Evolutionary conservation across 1,284 basidiomycete species (phyloP).

Genomic region (Ustilago tritici): DNA sequence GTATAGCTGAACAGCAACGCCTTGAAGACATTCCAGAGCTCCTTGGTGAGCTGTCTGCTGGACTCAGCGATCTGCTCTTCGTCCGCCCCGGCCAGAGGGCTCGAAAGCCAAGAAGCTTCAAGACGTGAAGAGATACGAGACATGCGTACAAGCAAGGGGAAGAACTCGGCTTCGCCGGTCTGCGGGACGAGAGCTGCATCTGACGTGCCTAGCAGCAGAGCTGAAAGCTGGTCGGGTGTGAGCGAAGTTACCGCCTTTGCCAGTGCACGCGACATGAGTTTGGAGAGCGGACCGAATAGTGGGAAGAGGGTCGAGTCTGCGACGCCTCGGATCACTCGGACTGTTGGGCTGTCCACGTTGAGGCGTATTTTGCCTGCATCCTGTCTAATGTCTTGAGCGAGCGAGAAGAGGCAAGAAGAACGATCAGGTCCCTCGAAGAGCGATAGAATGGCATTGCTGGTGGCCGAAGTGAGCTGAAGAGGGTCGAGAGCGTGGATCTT

Average conservation of each 20-base stretch:
- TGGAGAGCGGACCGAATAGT: constrained; percentile 61
- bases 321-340: constrained; percentile 12
- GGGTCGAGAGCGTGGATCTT: constrained; percentile 49
- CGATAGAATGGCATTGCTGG: constrained; percentile 49
- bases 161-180: constrained; percentile 21
- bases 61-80: constrained; percentile 44
- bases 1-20: constrained; percentile 64
- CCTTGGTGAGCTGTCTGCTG: constrained; percentile 36
- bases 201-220: constrained; percentile 39
- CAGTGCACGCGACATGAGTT: constrained; percentile 55
- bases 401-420: constrained; percentile 28
- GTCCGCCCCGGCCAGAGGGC: constrained; percentile 35
- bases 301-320: constrained; percentile 48
- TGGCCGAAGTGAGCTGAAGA: constrained; percentile 39
- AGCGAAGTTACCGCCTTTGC: constrained; percentile 39
- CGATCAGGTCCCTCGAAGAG: constrained; percentile 45
- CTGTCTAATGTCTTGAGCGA: constrained; percentile 25
- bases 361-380: constrained; percentile 6
- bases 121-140: constrained; percentile 36
- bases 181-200: constrained; percentile 22
- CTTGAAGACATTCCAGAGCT: constrained; percentile 65
- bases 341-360: constrained; percentile 17
- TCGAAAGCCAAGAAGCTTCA: constrained; percentile 40
- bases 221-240: constrained; percentile 36
- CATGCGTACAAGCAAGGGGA: constrained; percentile 50